Conservation (phyloP, 495 filamentous ascomycete genomes). For the Penicillium lividum region DNA sequence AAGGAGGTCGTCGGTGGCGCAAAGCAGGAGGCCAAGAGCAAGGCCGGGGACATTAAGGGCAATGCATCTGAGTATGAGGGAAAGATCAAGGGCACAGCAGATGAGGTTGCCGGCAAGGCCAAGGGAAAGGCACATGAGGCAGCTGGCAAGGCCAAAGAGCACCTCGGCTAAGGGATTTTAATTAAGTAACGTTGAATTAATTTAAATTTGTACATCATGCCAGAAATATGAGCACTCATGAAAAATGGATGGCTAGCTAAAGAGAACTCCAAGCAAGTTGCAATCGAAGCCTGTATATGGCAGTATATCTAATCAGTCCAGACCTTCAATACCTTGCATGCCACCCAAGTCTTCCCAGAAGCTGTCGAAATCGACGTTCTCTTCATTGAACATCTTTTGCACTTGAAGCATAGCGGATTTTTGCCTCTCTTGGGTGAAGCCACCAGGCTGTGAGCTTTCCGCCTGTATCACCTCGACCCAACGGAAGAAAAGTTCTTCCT, state of each 20-base stretch:
- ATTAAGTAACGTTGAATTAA: background rate
- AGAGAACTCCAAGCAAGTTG: background rate
- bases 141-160: constrained; percentile 30
- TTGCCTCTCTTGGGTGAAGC: constrained; percentile 70
- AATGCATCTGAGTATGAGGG: constrained; percentile 41
- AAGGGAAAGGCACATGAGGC: constrained; percentile 47
- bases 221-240: constrained; percentile 12
- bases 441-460: constrained; percentile 71
- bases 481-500: constrained; percentile 80
- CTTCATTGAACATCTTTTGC: constrained; percentile 65
- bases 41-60: constrained; percentile 40
- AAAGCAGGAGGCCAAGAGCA: constrained; percentile 40
- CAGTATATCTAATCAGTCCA: constrained; percentile 5
- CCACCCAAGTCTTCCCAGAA: constrained; percentile 74
- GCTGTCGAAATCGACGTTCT: constrained; percentile 73
- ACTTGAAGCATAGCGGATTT: constrained; percentile 63
- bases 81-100: constrained; percentile 43
- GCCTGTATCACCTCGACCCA: constrained; percentile 86
- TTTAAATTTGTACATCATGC: constrained; percentile 17
- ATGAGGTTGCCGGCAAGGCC: constrained; percentile 41
- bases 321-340: constrained; percentile 53
- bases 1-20: constrained; percentile 41
- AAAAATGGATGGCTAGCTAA: background rate
- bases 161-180: background rate
- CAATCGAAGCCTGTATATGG: background rate